phyloP scores from a whole-genome alignment of 2,329 filamentous ascomycete genomes.

The Cercospora zeae-maydis region DNA sequence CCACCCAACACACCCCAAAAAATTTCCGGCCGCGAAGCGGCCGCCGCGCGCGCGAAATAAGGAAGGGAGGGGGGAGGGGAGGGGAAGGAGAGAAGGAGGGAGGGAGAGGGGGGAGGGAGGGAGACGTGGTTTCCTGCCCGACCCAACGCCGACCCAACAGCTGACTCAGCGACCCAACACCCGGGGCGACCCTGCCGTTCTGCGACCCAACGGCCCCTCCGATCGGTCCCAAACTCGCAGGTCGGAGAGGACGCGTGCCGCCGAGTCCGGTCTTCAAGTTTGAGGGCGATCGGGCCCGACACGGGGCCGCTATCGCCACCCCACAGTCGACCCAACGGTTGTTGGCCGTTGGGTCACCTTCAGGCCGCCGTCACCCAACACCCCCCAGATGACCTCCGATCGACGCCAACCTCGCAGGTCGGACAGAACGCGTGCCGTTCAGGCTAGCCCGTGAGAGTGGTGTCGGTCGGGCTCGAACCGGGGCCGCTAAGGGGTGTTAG shows the following conservation, averaged over 20 bases:
- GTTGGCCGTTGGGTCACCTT: not conserved
- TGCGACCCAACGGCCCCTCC: not conserved
- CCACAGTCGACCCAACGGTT: not conserved
- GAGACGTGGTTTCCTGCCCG: not conserved
- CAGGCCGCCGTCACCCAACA: not conserved
- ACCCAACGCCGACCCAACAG: not conserved
- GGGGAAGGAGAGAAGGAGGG: not conserved
- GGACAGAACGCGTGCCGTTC: not conserved
- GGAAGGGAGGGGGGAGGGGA: not conserved
- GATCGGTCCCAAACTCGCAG: not conserved
- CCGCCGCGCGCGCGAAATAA: not conserved
- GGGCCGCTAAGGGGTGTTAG: not conserved
- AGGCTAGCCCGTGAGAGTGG: not conserved
- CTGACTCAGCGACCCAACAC: not conserved
- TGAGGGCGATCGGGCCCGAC: not conserved
- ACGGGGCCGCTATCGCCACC: not conserved
- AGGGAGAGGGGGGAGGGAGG: not conserved
- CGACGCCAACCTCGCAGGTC: not conserved
- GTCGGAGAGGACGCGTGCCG: not conserved
- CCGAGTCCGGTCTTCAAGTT: not conserved
- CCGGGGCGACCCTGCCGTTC: not conserved
- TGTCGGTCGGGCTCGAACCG: not conserved
- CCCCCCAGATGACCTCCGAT: not conserved
- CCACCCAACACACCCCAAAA: constrained; percentile 2
- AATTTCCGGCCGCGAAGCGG: not conserved